Evolutionary conservation across 1,284 basidiomycete genomes (phyloP).

Genomic region (Bjerkandera adusta): DNA sequence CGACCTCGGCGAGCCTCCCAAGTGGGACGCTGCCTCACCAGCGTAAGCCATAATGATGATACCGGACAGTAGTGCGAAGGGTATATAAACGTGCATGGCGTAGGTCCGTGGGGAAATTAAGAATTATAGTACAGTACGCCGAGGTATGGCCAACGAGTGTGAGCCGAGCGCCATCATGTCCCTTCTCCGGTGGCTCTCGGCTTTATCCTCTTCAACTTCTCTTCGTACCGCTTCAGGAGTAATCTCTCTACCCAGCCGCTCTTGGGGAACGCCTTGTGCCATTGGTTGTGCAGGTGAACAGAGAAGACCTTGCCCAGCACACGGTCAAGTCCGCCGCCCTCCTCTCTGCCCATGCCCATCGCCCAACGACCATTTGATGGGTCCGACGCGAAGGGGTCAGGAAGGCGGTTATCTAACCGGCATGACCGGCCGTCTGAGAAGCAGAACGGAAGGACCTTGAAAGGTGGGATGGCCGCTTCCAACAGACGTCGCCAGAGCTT

Average conservation of each 20-base stretch:
- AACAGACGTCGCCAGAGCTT: slow-evolving; percentile 85
- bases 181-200: slow-evolving; percentile 8
- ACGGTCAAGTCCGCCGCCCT: slow-evolving; percentile 64
- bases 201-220: slow-evolving; percentile 29
- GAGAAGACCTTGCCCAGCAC: slow-evolving; percentile 76
- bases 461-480: slow-evolving; percentile 69
- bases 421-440: slow-evolving; percentile 89
- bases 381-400: slow-evolving; percentile 81
- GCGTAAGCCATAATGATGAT: too few relatives aligned
- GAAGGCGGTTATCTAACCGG: slow-evolving; percentile 85
- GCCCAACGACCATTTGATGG: slow-evolving; percentile 55
- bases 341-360: slow-evolving; percentile 51
- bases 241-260: slow-evolving; percentile 81
- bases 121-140: slow-evolving; percentile 13
- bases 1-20: too few relatives aligned
- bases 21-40: too few relatives aligned
- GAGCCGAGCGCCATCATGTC: slow-evolving; percentile 8
- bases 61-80: background rate
- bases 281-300: slow-evolving; percentile 92
- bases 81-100: slow-evolving; percentile 8
- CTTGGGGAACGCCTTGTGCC: slow-evolving; percentile 78
- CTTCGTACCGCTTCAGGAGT: slow-evolving; percentile 63
- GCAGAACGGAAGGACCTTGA: slow-evolving; percentile 90
- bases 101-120: slow-evolving; percentile 11
- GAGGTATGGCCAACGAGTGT: background rate